Percentiles rank a stretch among this genome's conserved stretches.
These are phyloP conservation scores for Seminavis robusta DNA, from an alignment of 108 stramenopile genomes.

Conservation along the genomic window DNA sequence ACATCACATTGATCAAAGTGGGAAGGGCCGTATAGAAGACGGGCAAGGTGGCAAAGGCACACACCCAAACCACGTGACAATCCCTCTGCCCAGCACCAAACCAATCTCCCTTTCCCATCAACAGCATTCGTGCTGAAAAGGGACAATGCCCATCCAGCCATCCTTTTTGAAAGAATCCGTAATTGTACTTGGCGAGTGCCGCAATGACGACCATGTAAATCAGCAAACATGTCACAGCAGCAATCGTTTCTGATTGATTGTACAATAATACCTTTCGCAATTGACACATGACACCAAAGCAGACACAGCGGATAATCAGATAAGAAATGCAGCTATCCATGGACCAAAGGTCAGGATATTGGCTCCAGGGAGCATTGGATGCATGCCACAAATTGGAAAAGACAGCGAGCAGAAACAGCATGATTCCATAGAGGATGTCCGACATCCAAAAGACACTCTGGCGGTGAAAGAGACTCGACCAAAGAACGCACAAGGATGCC, in stretches of 20 bases:
- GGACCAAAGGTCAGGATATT: constrained; percentile 34
- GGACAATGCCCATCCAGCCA: constrained; percentile 2
- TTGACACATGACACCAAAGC: too few relatives aligned
- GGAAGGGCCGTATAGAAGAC: constrained; percentile 15
- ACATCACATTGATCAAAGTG: constrained; percentile 6
- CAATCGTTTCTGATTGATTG: too few relatives aligned
- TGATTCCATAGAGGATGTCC: constrained; percentile 23
- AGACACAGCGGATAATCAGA: neutral
- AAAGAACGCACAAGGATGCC: constrained; percentile 13
- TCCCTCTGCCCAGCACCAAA: neutral
- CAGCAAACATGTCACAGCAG: too few relatives aligned
- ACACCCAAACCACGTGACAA: constrained; percentile 2
- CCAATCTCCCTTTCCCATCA: neutral
- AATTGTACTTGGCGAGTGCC: neutral
- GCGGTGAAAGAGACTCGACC: constrained; percentile 3
- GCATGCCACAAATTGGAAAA: constrained; percentile 34
- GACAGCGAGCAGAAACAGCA: constrained; percentile 27
- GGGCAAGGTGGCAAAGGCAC: constrained; percentile 27
- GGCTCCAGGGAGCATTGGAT: constrained; percentile 24
- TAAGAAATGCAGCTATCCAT: constrained; percentile 20
- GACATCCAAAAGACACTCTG: constrained; percentile 9
- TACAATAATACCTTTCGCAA: too few relatives aligned
- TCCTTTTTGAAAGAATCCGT: neutral
- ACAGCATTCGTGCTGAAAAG: constrained; percentile 2
- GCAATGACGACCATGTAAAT: neutral